Conservation (phyloP, 768 basidiomycete species). For the Hygrophoropsis aurantiaca region DNA sequence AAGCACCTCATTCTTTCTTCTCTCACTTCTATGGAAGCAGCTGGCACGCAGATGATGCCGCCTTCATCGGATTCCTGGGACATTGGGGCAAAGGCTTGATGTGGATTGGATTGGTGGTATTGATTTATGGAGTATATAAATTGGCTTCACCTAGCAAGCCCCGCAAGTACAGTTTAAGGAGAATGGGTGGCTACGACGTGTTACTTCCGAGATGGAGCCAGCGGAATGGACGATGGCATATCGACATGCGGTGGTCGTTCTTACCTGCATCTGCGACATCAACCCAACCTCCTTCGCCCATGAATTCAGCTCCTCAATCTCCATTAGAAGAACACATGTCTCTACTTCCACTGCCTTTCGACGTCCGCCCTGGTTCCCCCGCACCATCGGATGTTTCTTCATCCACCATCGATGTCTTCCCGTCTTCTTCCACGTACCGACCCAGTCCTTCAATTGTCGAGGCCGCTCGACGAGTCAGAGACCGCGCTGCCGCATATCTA, state of each 20-base stretch:
- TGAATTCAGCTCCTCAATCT: constrained; percentile 46
- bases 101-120: constrained; percentile 76
- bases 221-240: constrained; percentile 70
- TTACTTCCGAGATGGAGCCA: constrained; percentile 73
- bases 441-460: constrained; percentile 44
- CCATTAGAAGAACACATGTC: constrained; percentile 49
- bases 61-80: constrained; percentile 92
- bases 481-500: constrained; percentile 48
- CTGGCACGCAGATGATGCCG: constrained; percentile 98
- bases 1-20: constrained; percentile 92
- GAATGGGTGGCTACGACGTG: constrained; percentile 75
- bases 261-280: constrained; percentile 43
- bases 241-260: constrained; percentile 61
- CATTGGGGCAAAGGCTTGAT: constrained; percentile 86
- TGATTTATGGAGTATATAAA: constrained; percentile 68
- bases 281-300: constrained; percentile 45
- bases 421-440: constrained; percentile 37
- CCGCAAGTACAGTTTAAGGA: constrained; percentile 57
- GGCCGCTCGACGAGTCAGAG: constrained; percentile 55
- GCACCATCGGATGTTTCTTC: constrained; percentile 48
- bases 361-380: constrained; percentile 57
- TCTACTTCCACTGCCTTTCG: constrained; percentile 65
- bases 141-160: constrained; percentile 55
- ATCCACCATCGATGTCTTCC: constrained; percentile 40
- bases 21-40: constrained; percentile 97